Conservation (phyloP, 192 early-diverging fungal genomes). For the Powellomyces hirtus region DNA sequence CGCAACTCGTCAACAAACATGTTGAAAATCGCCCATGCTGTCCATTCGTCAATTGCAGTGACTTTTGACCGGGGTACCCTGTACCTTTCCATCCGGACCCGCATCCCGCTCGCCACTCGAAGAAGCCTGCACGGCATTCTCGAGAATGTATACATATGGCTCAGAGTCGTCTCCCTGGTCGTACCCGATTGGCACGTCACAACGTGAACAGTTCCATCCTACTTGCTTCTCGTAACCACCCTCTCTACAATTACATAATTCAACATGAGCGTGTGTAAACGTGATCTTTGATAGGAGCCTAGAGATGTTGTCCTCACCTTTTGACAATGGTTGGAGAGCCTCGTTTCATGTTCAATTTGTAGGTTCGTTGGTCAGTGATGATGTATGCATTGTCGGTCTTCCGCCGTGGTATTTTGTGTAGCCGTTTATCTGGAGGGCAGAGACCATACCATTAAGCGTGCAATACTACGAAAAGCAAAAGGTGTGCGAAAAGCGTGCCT, state of each 20-base stretch:
- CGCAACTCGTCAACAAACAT: too few species aligned
- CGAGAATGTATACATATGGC: conserved; percentile 12
- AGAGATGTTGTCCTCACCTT: not conserved
- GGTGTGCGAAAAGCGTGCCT: conserved; percentile 2
- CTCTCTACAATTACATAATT: too few species aligned
- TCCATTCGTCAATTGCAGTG: too few species aligned
- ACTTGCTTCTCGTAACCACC: conserved; percentile 14
- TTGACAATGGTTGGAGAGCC: conserved; percentile 7
- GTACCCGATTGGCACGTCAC: conserved; percentile 16
- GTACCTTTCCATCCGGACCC: conserved; percentile 6
- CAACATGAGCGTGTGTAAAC: too few species aligned
- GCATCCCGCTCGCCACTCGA: not conserved
- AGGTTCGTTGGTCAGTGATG: conserved; percentile 3
- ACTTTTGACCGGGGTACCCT: too few species aligned
- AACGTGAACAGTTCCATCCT: conserved; percentile 18
- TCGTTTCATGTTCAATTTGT: conserved; percentile 18
- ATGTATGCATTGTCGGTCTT: conserved; percentile 17
- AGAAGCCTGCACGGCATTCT: conserved; percentile 9
- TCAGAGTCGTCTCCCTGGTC: conserved; percentile 7
- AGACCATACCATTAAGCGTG: not conserved
- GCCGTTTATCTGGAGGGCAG: conserved; percentile 4
- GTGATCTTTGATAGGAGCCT: too few species aligned
- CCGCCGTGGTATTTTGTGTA: conserved; percentile 11
- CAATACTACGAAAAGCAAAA: not conserved
- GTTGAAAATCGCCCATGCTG: too few species aligned